Evolutionary conservation across 371 early-diverging fungal genomes (phyloP).

Genomic region (Zopfochytrium polystomum): DNA sequence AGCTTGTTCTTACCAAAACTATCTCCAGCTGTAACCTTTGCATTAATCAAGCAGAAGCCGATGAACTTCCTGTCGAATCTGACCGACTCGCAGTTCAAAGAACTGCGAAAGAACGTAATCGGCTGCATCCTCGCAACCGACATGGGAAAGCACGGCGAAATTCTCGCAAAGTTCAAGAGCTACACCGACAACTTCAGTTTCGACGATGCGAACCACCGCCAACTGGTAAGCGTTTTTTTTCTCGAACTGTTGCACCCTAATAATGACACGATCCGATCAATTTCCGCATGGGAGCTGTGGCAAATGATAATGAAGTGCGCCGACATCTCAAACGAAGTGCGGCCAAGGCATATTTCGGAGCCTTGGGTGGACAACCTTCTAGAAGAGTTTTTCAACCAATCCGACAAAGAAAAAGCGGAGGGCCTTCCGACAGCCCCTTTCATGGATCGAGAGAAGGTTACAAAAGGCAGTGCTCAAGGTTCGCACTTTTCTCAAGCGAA

Average conservation of each 20-base stretch:
- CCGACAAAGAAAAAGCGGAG: slow-evolving; percentile 51
- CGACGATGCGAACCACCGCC: slow-evolving; percentile 41
- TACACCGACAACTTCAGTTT: slow-evolving; percentile 42
- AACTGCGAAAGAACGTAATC: slow-evolving; percentile 46
- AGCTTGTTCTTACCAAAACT: not conserved
- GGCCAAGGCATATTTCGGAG: slow-evolving; percentile 49
- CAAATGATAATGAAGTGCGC: slow-evolving; percentile 55
- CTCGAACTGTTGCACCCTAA: not conserved
- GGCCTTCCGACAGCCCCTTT: slow-evolving; percentile 56
- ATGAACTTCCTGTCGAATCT: slow-evolving; percentile 47
- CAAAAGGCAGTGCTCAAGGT: slow-evolving; percentile 51
- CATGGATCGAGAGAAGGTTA: slow-evolving; percentile 59
- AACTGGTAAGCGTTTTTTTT: slow-evolving; percentile 29
- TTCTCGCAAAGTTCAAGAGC: slow-evolving; percentile 46
- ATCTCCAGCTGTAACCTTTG: slow-evolving; percentile 47
- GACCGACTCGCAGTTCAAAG: slow-evolving; percentile 38
- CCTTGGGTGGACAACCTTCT: slow-evolving; percentile 60
- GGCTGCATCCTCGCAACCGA: slow-evolving; percentile 55
- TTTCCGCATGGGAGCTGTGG: slow-evolving; percentile 36
- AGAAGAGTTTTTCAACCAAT: slow-evolving; percentile 56
- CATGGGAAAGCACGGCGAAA: slow-evolving; percentile 56
- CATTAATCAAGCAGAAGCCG: slow-evolving; percentile 40
- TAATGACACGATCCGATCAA: not conserved
- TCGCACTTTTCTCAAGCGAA: slow-evolving; percentile 11
- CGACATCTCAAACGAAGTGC: slow-evolving; percentile 55